Conservation (phyloP, 495 filamentous ascomycete species). For the Beverwykella pulmonaria region DNA sequence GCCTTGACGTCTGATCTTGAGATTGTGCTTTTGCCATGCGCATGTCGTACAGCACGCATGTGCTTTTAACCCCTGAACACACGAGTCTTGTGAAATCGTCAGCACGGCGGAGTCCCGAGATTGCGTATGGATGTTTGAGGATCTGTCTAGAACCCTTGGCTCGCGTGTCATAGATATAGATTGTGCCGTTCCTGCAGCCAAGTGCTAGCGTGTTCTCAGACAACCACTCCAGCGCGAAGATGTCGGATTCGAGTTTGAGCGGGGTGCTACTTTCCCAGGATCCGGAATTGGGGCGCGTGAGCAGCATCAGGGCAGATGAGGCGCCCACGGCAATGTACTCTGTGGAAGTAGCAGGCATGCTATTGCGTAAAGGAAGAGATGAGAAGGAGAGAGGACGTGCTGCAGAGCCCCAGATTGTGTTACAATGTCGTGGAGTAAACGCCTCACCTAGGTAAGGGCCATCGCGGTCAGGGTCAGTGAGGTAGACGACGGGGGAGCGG, state of each 20-base stretch:
- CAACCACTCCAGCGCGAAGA: slow-evolving; percentile 41
- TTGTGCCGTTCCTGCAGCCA: slow-evolving; percentile 34
- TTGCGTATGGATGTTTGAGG: slow-evolving; percentile 29
- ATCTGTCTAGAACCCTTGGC: slow-evolving; percentile 6
- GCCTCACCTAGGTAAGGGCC: slow-evolving; percentile 10
- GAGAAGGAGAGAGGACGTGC: slow-evolving; percentile 12
- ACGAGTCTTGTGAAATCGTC: slow-evolving; percentile 33
- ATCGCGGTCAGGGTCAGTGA: slow-evolving; percentile 12
- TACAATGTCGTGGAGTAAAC: slow-evolving; percentile 3
- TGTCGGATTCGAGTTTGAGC: slow-evolving; percentile 20
- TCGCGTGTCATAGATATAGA: slow-evolving; percentile 39
- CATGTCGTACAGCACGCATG: slow-evolving; percentile 41
- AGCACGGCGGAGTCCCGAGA: slow-evolving; percentile 30
- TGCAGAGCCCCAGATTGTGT: slow-evolving; percentile 23
- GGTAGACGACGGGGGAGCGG: slow-evolving; percentile 17
- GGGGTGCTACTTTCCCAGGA: background rate
- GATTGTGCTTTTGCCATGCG: slow-evolving; percentile 24
- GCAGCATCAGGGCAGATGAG: background rate
- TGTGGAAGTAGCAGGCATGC: background rate
- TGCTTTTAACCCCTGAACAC: slow-evolving; percentile 34
- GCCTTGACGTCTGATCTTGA: background rate
- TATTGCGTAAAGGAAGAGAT: background rate
- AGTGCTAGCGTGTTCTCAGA: slow-evolving; percentile 21
- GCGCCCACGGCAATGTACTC: slow-evolving; percentile 28
- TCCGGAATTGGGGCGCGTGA: background rate